Conservation (phyloP, 176 grass and related monocot genomes). For the Coix lacrymajobi region DNA sequence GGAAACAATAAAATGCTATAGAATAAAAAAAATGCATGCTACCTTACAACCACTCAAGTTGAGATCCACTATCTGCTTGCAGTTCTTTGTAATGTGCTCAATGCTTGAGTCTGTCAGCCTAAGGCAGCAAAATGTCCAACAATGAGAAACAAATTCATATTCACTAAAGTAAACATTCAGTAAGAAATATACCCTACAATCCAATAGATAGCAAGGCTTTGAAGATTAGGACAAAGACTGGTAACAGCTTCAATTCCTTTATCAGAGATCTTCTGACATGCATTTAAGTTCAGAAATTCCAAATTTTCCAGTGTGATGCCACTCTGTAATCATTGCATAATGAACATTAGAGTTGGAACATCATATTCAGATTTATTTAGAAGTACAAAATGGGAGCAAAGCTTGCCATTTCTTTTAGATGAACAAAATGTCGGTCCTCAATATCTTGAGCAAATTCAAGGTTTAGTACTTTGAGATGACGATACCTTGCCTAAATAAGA, state of each 20-base stretch:
- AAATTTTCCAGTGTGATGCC: slow-evolving; percentile 53
- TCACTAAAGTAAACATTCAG: slow-evolving; percentile 12
- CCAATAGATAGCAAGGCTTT: slow-evolving; percentile 67
- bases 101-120: slow-evolving; percentile 73
- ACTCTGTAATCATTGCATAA: slow-evolving; percentile 34
- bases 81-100: slow-evolving; percentile 55
- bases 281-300: slow-evolving; percentile 72
- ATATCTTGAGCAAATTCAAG: slow-evolving; percentile 88
- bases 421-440: slow-evolving; percentile 70
- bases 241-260: slow-evolving; percentile 76
- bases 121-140: not conserved
- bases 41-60: slow-evolving; percentile 99
- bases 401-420: slow-evolving; percentile 65
- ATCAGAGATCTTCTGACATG: slow-evolving; percentile 84
- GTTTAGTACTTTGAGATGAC: slow-evolving; percentile 63
- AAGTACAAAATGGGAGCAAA: not conserved
- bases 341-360: not conserved
- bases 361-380: not conserved
- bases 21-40: not conserved
- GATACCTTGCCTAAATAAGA: slow-evolving; percentile 56
- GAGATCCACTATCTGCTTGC: slow-evolving; percentile 61
- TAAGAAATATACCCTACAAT: slow-evolving; percentile 69
- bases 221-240: slow-evolving; percentile 60
- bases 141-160: slow-evolving; percentile 20
- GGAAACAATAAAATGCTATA: not conserved